phyloP scores from a whole-genome alignment of 768 basidiomycete genomes.

The Serendipita sp. region DNA sequence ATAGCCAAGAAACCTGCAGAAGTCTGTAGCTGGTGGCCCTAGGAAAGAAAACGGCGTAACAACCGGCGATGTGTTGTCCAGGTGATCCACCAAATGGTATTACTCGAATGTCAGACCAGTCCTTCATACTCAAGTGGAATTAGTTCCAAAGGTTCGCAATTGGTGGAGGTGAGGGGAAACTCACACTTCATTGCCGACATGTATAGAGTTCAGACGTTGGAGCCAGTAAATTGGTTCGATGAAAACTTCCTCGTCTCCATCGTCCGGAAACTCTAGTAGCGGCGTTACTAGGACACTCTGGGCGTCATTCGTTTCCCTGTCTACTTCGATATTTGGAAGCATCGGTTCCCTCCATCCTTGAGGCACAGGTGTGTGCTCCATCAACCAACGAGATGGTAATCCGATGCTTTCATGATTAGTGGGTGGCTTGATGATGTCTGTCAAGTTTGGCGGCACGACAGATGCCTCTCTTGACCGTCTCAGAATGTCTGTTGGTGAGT shows the following conservation, averaged over 20 bases:
- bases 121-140: constrained; percentile 19
- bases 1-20: constrained; percentile 24
- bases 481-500: too few species aligned
- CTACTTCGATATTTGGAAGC: neutral
- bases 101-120: constrained; percentile 35
- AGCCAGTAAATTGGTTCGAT: constrained; percentile 66
- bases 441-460: too few species aligned
- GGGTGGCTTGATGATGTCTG: too few species aligned
- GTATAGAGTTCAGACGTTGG: constrained; percentile 32
- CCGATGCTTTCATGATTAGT: too few species aligned
- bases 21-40: constrained; percentile 33
- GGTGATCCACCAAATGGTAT: constrained; percentile 50
- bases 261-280: neutral
- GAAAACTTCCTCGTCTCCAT: constrained; percentile 16
- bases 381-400: neutral
- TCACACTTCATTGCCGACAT: constrained; percentile 39
- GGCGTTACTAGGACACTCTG: neutral
- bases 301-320: neutral
- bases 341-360: neutral
- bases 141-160: too few species aligned
- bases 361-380: neutral
- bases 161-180: neutral
- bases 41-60: constrained; percentile 42
- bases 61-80: constrained; percentile 34
- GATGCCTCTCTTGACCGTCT: too few species aligned